Percentiles rank a stretch among this genome's conserved stretches.
These are phyloP conservation scores for Colletotrichum phormii DNA, from an alignment of 2,329 filamentous ascomycete species.

Conservation along the genomic window DNA sequence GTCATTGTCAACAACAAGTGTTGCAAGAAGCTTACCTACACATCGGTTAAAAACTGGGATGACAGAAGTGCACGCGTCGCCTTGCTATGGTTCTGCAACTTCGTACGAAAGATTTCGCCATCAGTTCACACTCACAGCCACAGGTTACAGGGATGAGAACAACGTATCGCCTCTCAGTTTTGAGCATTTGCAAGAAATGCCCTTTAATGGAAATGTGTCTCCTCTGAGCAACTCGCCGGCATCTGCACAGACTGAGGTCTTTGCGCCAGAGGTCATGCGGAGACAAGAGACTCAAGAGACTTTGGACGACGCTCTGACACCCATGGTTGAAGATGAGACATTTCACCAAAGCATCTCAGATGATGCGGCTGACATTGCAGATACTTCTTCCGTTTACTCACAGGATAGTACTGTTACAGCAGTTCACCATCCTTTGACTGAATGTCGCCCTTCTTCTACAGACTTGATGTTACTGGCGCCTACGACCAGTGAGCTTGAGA, in stretches of 20 bases:
- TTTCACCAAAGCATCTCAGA: slow-evolving; percentile 8
- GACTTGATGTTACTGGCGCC: slow-evolving; percentile 18
- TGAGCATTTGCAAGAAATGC: neutral
- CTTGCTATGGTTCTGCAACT: slow-evolving; percentile 10
- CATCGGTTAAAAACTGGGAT: neutral
- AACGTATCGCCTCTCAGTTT: neutral
- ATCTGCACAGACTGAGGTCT: slow-evolving; percentile 19
- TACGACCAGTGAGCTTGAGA: slow-evolving; percentile 2
- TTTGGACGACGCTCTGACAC: slow-evolving; percentile 32
- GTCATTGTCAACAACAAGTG: neutral
- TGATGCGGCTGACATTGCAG: slow-evolving; percentile 24
- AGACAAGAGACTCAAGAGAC: neutral
- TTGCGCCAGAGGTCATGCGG: slow-evolving; percentile 12
- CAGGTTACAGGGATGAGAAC: neutral
- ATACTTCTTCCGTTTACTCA: slow-evolving; percentile 41
- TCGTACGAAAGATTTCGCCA: slow-evolving; percentile 2
- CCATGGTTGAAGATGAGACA: slow-evolving; percentile 1
- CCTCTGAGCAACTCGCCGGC: slow-evolving; percentile 15
- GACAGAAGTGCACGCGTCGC: neutral
- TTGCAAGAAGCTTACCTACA: neutral
- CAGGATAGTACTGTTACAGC: slow-evolving; percentile 38
- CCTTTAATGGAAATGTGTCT: neutral
- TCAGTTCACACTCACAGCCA: neutral
- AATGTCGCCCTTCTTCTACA: neutral
- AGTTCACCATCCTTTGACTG: slow-evolving; percentile 19